A percentile compares a stretch with the other conserved stretches of the same genome.
Conservation (phyloP, 495 filamentous ascomycete genomes). For the Lophium mytilinum region DNA sequence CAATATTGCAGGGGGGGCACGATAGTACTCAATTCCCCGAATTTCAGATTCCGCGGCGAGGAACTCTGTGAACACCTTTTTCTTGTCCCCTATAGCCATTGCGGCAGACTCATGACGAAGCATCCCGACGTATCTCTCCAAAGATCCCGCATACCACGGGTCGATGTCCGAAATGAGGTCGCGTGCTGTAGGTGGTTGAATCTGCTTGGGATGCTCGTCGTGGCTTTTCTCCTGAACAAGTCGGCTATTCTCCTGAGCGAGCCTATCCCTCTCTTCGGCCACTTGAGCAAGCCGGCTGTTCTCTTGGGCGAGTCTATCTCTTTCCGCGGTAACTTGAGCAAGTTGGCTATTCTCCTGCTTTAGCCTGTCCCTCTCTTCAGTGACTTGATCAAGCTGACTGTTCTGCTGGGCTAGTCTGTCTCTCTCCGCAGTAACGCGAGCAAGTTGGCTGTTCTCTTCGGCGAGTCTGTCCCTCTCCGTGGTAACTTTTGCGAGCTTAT, state of each 20-base stretch:
- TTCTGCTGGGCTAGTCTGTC: constrained; percentile 1
- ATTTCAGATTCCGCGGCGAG: constrained; percentile 21
- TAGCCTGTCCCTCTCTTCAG: constrained; percentile 7
- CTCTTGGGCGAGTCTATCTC: neutral
- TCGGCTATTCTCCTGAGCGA: constrained; percentile 5
- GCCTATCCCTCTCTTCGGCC: constrained; percentile 8
- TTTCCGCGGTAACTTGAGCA: constrained; percentile 15
- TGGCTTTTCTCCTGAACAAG: neutral
- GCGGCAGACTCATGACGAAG: constrained; percentile 23
- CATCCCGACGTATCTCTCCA: constrained; percentile 29
- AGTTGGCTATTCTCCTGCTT: neutral
- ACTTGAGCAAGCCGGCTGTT: neutral
- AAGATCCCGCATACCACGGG: constrained; percentile 26
- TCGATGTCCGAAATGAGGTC: constrained; percentile 24
- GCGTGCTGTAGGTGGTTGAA: constrained; percentile 7
- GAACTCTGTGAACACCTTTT: constrained; percentile 26
- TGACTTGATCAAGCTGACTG: constrained; percentile 7
- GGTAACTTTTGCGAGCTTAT: constrained; percentile 3
- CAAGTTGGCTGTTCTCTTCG: neutral
- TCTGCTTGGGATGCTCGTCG: constrained; percentile 5
- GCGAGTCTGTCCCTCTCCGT: constrained; percentile 7
- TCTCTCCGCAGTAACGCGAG: constrained; percentile 7
- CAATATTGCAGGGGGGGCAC: neutral
- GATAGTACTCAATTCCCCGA: constrained; percentile 19
- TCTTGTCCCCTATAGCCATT: constrained; percentile 21